phyloP scores from a whole-genome alignment of 805 yeast species.

The Grigorovia jiainica region DNA sequence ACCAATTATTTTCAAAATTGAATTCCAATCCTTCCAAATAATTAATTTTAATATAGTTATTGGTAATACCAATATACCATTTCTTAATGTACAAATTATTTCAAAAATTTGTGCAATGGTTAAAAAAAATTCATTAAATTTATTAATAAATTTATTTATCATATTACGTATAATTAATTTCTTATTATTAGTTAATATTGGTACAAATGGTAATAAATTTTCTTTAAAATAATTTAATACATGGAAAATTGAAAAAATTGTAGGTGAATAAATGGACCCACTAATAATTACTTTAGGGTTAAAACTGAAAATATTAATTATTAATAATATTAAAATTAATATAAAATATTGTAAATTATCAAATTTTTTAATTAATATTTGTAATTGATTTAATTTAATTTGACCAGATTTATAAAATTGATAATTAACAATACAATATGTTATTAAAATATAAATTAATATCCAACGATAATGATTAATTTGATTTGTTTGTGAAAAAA shows the following conservation, averaged over 20 bases:
- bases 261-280: conserved; percentile 38
- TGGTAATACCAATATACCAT: conserved; percentile 32
- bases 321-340: conserved; percentile 32
- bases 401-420: conserved; percentile 43
- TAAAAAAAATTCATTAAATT: conserved; percentile 36
- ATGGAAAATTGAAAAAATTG: conserved; percentile 57
- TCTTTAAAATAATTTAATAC: conserved; percentile 49
- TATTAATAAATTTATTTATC: conserved; percentile 1
- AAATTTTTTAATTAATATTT: conserved; percentile 16
- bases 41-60: conserved; percentile 32
- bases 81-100: conserved; percentile 33
- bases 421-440: conserved; percentile 54
- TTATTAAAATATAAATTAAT: conserved; percentile 43
- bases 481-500: conserved; percentile 31
- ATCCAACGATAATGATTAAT: conserved; percentile 33
- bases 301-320: conserved; percentile 34
- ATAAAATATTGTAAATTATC: conserved; percentile 59
- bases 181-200: no score
- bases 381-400: conserved; percentile 29
- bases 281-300: conserved; percentile 6
- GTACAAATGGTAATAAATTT: conserved; percentile 43
- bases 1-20: conserved; percentile 30
- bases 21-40: conserved; percentile 20
- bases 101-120: conserved; percentile 39
- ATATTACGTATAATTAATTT: background rate